Percentiles rank a stretch among this genome's conserved stretches.
Evolutionary conservation across 345 rosid genomes (phyloP).

Genomic region (Erucastrum elatum): DNA sequence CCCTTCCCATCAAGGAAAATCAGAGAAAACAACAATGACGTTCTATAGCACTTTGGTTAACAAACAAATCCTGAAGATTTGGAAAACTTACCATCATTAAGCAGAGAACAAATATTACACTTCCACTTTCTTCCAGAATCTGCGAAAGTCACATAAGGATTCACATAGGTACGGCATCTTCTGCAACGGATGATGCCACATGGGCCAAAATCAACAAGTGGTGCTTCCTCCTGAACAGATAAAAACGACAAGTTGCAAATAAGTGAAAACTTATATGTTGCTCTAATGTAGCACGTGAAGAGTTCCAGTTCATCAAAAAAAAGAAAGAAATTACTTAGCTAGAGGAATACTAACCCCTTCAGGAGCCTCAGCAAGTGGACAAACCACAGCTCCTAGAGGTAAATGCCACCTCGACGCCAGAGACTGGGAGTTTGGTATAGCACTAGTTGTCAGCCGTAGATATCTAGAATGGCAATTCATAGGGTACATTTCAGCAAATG

Average conservation of each 20-base stretch:
- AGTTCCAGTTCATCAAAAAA: conserved; percentile 8
- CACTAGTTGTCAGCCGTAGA: conserved; percentile 82
- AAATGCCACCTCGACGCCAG: conserved; percentile 96
- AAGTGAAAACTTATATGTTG: conserved; percentile 7
- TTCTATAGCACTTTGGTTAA: conserved; percentile 6
- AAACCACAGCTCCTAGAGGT: conserved; percentile 97
- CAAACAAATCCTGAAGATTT: not conserved
- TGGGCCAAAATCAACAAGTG: conserved; percentile 79
- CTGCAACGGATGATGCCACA: conserved; percentile 94
- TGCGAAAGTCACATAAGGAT: conserved; percentile 84
- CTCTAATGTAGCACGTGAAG: conserved; percentile 7
- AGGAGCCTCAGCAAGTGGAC: conserved; percentile 97
- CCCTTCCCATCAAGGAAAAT: not conserved
- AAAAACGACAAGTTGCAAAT: conserved; percentile 26
- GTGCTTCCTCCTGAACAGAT: conserved; percentile 83
- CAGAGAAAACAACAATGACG: not conserved
- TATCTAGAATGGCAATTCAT: conserved; percentile 84
- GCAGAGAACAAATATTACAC: conserved; percentile 89
- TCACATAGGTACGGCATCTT: conserved; percentile 95
- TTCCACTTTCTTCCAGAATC: conserved; percentile 99
- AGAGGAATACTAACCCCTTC: conserved; percentile 69
- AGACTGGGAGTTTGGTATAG: conserved; percentile 89
- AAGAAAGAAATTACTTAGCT: not conserved
- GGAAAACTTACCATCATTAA: conserved; percentile 79
- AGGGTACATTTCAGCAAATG: conserved; percentile 61